These are phyloP conservation scores for Ascosphaera aggregata DNA, from an alignment of 2,329 filamentous ascomycete species.

Conservation along the genomic window DNA sequence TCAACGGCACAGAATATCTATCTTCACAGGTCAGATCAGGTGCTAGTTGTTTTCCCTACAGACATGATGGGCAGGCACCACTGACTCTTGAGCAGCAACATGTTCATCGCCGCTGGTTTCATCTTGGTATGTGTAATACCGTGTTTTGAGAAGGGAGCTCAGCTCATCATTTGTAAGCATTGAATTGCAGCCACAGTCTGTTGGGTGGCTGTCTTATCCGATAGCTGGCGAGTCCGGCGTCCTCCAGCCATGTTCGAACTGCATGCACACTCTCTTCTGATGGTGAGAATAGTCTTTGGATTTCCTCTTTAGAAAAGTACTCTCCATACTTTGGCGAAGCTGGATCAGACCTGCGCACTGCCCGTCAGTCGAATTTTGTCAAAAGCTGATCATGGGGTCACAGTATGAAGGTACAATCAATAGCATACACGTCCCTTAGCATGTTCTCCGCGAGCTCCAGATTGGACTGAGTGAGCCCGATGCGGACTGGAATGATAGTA, in stretches of 20 bases:
- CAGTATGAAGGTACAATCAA: not conserved
- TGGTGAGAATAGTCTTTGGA: constrained; percentile 10
- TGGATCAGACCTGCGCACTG: constrained; percentile 17
- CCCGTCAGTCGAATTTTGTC: too few species aligned
- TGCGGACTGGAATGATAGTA: not conserved
- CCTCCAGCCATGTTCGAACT: not conserved
- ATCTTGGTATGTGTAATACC: constrained; percentile 18
- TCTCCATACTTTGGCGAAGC: constrained; percentile 15
- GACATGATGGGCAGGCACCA: not conserved
- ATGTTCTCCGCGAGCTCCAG: constrained; percentile 11
- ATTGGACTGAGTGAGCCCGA: constrained; percentile 8
- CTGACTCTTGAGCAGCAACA: constrained; percentile 19
- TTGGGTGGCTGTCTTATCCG: constrained; percentile 11
- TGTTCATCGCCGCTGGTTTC: constrained; percentile 11
- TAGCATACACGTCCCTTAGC: constrained; percentile 12
- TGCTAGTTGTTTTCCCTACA: too few species aligned
- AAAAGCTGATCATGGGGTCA: not conserved
- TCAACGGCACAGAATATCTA: constrained; percentile 12
- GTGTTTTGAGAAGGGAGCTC: constrained; percentile 16
- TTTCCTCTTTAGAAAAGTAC: constrained; percentile 12
- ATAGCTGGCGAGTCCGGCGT: constrained; percentile 8
- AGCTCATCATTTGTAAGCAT: constrained; percentile 15
- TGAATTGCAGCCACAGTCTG: constrained; percentile 20
- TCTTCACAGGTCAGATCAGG: not conserved
- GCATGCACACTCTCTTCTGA: not conserved